A percentile compares a stretch with the other conserved stretches of the same genome.
Evolutionary conservation across 2,329 filamentous ascomycete species (phyloP).

Genomic region (Elsinoe australis): DNA sequence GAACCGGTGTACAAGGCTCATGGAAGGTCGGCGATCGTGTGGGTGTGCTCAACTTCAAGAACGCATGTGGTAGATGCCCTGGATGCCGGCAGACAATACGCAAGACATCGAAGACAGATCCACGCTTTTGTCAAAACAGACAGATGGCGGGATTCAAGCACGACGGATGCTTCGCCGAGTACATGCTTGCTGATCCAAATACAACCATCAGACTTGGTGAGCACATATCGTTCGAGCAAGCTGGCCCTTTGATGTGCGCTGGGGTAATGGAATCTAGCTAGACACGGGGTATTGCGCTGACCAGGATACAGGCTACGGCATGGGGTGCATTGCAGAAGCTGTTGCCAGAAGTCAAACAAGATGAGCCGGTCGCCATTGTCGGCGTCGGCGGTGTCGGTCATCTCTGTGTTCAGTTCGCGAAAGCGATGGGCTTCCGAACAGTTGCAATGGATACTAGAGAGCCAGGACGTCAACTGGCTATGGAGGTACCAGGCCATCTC

Average conservation of each 20-base stretch:
- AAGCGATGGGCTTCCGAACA: constrained; percentile 39
- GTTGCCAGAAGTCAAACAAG: constrained; percentile 21
- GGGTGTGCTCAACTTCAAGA: constrained; percentile 9
- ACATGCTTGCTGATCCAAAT: constrained; percentile 3
- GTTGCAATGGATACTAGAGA: constrained; percentile 42
- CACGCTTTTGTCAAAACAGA: not conserved
- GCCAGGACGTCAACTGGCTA: constrained; percentile 35
- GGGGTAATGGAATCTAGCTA: not conserved
- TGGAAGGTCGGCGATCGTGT: constrained; percentile 7
- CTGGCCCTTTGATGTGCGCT: constrained; percentile 2
- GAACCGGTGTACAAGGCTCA: not conserved
- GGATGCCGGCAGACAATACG: constrained; percentile 1
- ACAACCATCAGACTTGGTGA: not conserved
- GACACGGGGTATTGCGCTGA: not conserved
- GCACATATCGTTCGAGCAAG: constrained; percentile 4
- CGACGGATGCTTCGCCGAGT: constrained; percentile 4
- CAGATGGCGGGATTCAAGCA: constrained; percentile 5
- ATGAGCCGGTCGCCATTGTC: constrained; percentile 38
- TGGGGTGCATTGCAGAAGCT: constrained; percentile 5
- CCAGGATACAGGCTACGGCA: not conserved
- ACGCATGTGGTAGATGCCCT: not conserved
- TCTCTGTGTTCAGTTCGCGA: constrained; percentile 42
- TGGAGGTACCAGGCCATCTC: constrained; percentile 20
- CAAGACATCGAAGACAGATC: not conserved
- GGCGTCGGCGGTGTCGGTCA: constrained; percentile 42